phyloP scores from a whole-genome alignment of 352 stramenopile genomes.

The Globisporangium rhizosaccharum region DNA sequence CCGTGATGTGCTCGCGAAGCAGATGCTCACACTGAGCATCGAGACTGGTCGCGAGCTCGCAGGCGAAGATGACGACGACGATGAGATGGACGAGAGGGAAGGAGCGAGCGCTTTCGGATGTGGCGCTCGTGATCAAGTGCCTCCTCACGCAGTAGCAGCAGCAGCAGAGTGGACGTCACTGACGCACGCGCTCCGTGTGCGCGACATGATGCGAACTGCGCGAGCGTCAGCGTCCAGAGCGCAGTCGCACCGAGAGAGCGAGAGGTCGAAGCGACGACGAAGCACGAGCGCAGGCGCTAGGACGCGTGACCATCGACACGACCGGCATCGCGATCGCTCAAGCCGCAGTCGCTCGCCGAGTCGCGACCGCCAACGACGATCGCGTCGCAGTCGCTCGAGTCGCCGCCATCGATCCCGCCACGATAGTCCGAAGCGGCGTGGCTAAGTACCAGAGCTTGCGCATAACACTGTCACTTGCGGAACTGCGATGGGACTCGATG shows the following conservation, averaged over 20 bases:
- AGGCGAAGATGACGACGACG: neutral
- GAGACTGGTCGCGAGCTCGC: slow-evolving; percentile 31
- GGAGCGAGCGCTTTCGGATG: neutral
- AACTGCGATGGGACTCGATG: too few species aligned
- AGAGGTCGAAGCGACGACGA: neutral
- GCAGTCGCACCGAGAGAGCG: neutral
- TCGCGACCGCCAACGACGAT: neutral
- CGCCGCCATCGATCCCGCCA: neutral
- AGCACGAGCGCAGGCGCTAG: neutral
- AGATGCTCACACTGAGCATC: slow-evolving; percentile 53
- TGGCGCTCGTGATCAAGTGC: neutral
- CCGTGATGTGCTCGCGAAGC: slow-evolving; percentile 58
- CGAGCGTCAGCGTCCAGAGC: neutral
- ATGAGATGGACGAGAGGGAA: neutral
- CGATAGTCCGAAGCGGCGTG: neutral
- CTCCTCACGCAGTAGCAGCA: neutral
- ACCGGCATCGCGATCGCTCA: too few species aligned
- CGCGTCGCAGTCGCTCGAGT: slow-evolving; percentile 1
- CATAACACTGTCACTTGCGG: too few species aligned
- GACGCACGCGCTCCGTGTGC: slow-evolving; percentile 16
- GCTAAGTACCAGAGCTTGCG: too few species aligned
- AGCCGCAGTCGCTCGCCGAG: neutral
- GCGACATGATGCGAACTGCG: slow-evolving; percentile 14
- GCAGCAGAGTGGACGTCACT: slow-evolving; percentile 9
- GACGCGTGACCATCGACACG: too few species aligned